Evolutionary conservation across 108 stramenopile species (phyloP).

Genomic region (Skeletonema menzelii): DNA sequence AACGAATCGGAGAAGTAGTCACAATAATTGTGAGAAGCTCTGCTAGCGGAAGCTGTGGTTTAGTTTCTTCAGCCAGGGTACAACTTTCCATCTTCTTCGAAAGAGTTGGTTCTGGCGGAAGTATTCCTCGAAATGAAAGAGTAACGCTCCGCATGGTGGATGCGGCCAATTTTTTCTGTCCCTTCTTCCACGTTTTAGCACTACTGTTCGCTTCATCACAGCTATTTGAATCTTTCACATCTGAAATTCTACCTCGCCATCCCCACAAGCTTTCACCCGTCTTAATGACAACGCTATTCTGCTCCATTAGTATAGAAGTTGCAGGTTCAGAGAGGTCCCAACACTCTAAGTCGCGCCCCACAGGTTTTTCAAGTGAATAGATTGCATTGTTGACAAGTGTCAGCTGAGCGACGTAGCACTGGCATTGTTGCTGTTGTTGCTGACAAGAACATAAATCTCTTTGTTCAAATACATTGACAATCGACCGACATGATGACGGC

Average conservation of each 20-base stretch:
- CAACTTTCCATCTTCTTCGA: not conserved
- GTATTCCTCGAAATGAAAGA: constrained; percentile 31
- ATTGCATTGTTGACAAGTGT: constrained; percentile 48
- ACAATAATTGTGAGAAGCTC: constrained; percentile 80
- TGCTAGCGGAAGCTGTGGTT: constrained; percentile 33
- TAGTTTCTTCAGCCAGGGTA: not conserved
- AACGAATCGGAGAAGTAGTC: constrained; percentile 82
- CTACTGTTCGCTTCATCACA: constrained; percentile 4
- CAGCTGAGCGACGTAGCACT: constrained; percentile 65
- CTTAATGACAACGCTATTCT: constrained; percentile 47
- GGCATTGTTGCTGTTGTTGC: constrained; percentile 3
- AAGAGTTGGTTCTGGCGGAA: constrained; percentile 4
- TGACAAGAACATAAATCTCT: constrained; percentile 18
- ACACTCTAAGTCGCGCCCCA: constrained; percentile 53
- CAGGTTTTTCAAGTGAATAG: constrained; percentile 62
- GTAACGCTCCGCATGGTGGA: constrained; percentile 29
- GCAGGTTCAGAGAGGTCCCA: constrained; percentile 54
- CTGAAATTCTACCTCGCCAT: constrained; percentile 63
- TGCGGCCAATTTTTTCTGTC: constrained; percentile 26
- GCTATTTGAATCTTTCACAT: constrained; percentile 5
- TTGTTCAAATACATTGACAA: constrained; percentile 31
- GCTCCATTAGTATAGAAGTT: constrained; percentile 40
- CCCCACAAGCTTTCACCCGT: constrained; percentile 58
- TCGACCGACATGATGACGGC: constrained; percentile 28
- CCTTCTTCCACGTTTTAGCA: not conserved